Evolutionary conservation across 495 filamentous ascomycete species (phyloP).

Genomic region (Annulohypoxylon bovei): DNA sequence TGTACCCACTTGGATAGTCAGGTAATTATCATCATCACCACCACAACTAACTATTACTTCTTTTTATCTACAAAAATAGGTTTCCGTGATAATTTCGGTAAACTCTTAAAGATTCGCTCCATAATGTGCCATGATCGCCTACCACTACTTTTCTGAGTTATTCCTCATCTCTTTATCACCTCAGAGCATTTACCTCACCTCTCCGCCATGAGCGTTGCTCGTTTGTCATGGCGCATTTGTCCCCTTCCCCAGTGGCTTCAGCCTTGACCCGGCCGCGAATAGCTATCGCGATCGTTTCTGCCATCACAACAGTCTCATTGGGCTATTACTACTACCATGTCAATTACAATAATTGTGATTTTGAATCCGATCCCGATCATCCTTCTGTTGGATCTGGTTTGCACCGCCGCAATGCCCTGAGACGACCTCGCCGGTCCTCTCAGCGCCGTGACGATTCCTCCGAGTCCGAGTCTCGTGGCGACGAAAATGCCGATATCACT

Average conservation of each 20-base stretch:
- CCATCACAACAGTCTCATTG: constrained; percentile 48
- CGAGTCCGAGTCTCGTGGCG: constrained; percentile 57
- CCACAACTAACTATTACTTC: too few species aligned
- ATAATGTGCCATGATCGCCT: background rate
- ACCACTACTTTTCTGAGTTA: background rate
- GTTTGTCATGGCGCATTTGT: constrained; percentile 42
- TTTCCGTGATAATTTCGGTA: background rate
- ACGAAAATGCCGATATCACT: constrained; percentile 53
- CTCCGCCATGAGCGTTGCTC: constrained; percentile 41
- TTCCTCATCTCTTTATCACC: background rate
- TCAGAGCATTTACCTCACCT: background rate
- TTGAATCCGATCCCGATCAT: constrained; percentile 39
- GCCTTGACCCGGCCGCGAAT: constrained; percentile 55
- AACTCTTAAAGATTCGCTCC: background rate
- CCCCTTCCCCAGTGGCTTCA: constrained; percentile 52
- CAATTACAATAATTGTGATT: constrained; percentile 29
- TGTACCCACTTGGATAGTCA: too few species aligned
- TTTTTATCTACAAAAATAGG: background rate
- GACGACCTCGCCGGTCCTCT: constrained; percentile 55
- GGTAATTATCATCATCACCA: background rate
- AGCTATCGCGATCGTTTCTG: constrained; percentile 51
- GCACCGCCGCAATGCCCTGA: constrained; percentile 68
- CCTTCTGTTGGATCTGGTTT: constrained; percentile 48
- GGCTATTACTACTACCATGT: constrained; percentile 52
- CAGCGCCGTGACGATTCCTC: constrained; percentile 44